These are phyloP conservation scores for Phytophthora pisi DNA, from an alignment of 352 stramenopile species.

Conservation along the genomic window DNA sequence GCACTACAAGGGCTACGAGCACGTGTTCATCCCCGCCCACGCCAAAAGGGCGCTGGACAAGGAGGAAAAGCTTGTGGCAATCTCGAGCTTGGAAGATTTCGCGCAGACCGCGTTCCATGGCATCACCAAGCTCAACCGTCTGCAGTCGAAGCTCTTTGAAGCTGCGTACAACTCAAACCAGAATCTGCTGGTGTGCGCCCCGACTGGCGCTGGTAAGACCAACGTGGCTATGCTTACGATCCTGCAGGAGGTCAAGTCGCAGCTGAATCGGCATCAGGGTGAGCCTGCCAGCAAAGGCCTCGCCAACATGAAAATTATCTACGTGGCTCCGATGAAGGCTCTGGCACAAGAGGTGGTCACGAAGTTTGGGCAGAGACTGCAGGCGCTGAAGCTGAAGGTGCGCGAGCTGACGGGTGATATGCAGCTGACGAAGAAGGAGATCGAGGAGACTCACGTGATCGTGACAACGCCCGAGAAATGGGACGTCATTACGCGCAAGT, in stretches of 20 bases:
- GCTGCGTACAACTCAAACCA: conserved; percentile 96
- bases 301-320: conserved; percentile 94
- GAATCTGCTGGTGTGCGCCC: conserved; percentile 96
- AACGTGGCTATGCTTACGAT: conserved; percentile 99
- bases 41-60: conserved; percentile 63
- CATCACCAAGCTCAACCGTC: conserved; percentile 93
- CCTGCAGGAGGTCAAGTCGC: conserved; percentile 90
- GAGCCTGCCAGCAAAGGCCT: conserved; percentile 36
- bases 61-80: conserved; percentile 67
- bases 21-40: conserved; percentile 81
- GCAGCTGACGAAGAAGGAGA: conserved; percentile 97
- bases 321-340: conserved; percentile 98
- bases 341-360: conserved; percentile 99
- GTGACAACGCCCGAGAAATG: conserved; percentile 99
- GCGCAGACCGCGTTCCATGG: conserved; percentile 81
- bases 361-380: conserved; percentile 95
- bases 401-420: conserved; percentile 97
- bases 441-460: conserved; percentile 95
- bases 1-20: conserved; percentile 83
- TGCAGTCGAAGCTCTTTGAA: conserved; percentile 98
- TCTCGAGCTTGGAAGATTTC: conserved; percentile 70
- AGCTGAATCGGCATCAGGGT: conserved; percentile 53
- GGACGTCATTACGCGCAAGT: conserved; percentile 99
- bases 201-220: conserved; percentile 97
- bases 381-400: conserved; percentile 74